Conservation (phyloP, 345 rosid genomes). For the Camelina hispida region DNA sequence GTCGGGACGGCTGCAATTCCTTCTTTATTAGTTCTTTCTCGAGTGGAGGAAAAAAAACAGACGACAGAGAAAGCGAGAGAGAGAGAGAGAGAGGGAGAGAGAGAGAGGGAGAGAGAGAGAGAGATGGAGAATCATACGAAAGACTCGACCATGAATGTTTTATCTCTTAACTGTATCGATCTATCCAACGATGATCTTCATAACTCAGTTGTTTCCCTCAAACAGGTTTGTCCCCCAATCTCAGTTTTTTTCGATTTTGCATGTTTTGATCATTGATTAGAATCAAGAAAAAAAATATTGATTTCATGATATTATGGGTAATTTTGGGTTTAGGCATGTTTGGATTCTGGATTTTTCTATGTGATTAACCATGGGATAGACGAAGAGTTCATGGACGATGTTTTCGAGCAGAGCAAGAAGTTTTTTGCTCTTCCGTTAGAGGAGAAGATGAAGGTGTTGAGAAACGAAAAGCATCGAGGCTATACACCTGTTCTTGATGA, state of each 20-base stretch:
- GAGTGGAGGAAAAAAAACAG: background rate
- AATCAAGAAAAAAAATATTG: background rate
- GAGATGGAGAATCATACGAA: too few relatives aligned
- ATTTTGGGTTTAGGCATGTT: conserved; percentile 58
- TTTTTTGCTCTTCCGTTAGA: conserved; percentile 59
- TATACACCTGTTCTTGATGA: conserved; percentile 80
- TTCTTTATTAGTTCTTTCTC: background rate
- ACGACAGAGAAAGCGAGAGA: background rate
- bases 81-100: background rate
- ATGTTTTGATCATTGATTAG: background rate
- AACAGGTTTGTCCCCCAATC: conserved; percentile 31
- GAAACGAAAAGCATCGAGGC: conserved; percentile 76
- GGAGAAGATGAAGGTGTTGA: conserved; percentile 67
- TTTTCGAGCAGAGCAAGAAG: conserved; percentile 65
- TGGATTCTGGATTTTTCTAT: conserved; percentile 84
- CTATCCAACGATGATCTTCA: conserved; percentile 39
- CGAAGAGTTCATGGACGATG: conserved; percentile 68
- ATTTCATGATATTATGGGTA: background rate
- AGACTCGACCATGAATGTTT: conserved; percentile 36
- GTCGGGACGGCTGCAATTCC: conserved; percentile 12
- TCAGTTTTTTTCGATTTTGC: background rate
- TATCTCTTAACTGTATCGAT: conserved; percentile 45
- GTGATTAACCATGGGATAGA: conserved; percentile 78
- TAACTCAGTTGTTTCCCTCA: conserved; percentile 36
- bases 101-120: too few relatives aligned